phyloP scores from a whole-genome alignment of 192 early-diverging fungal genomes.

The Coemansia guatemalensis region DNA sequence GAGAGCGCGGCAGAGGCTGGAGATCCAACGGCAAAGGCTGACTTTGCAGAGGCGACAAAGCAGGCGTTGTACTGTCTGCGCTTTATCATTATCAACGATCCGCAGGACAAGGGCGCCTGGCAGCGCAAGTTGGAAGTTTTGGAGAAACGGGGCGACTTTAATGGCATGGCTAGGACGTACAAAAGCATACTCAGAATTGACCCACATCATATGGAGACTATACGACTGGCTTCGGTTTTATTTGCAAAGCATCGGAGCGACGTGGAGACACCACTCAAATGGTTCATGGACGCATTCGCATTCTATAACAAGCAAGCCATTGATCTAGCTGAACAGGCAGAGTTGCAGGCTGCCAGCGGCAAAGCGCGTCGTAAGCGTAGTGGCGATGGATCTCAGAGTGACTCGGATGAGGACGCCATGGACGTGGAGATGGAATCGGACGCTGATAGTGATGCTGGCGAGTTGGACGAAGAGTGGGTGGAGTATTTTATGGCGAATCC shows the following conservation, averaged over 20 bases:
- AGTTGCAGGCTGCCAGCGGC: constrained; percentile 1
- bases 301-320: constrained; percentile 63
- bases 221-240: constrained; percentile 62
- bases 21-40: constrained; percentile 23
- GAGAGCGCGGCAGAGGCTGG: no score
- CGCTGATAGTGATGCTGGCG: constrained; percentile 40
- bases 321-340: constrained; percentile 57
- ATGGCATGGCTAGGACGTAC: constrained; percentile 62
- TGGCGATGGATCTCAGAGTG: constrained; percentile 5
- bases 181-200: constrained; percentile 55
- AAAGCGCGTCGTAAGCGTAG: constrained; percentile 18
- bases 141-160: constrained; percentile 52
- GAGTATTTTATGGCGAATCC: constrained; percentile 28
- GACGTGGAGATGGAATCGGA: constrained; percentile 11
- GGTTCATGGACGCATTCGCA: constrained; percentile 36
- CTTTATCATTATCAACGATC: constrained; percentile 65
- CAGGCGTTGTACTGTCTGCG: constrained; percentile 85
- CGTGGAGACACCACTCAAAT: constrained; percentile 34
- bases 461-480: constrained; percentile 30
- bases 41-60: constrained; percentile 58
- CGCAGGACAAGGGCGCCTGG: constrained; percentile 65
- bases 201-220: constrained; percentile 68
- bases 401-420: constrained; percentile 1
- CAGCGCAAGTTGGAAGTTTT: constrained; percentile 69
- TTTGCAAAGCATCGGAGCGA: constrained; percentile 52